Percentiles rank a stretch among this genome's conserved stretches.
These are phyloP conservation scores for Penicillium canescens DNA, from an alignment of 495 filamentous ascomycete genomes.

Conservation along the genomic window DNA sequence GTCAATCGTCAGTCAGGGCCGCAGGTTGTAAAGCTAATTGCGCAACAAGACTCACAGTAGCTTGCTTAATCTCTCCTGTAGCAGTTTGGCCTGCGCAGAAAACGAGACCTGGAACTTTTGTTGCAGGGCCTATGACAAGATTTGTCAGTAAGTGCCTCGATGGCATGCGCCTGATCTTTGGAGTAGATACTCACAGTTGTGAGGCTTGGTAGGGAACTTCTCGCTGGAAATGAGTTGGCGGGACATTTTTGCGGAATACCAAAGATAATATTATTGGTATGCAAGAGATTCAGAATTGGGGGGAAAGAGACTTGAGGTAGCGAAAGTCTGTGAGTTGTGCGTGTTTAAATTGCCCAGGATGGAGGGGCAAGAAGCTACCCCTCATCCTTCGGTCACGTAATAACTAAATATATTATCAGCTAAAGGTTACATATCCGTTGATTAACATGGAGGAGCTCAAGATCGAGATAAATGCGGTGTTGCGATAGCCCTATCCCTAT, in stretches of 20 bases:
- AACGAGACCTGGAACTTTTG: constrained; percentile 40
- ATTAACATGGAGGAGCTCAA: constrained; percentile 2
- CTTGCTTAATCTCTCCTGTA: constrained; percentile 42
- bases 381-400: not conserved
- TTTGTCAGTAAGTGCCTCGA: not conserved
- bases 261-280: not conserved
- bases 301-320: not conserved
- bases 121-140: constrained; percentile 27
- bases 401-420: no score
- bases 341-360: constrained; percentile 1
- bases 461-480: no score
- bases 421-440: not conserved
- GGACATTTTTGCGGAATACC: constrained; percentile 29
- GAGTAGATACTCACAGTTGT: constrained; percentile 32
- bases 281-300: not conserved
- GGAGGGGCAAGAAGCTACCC: constrained; percentile 6
- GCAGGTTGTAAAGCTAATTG: no score
- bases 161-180: not conserved
- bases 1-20: not conserved
- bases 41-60: constrained; percentile 26
- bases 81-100: constrained; percentile 44
- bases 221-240: constrained; percentile 43
- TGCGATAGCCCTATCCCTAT: no score
- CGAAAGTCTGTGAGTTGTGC: not conserved
- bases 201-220: constrained; percentile 42